Conservation (phyloP, 495 filamentous ascomycete genomes). For the Paragyromitra xinjiangensis region DNA sequence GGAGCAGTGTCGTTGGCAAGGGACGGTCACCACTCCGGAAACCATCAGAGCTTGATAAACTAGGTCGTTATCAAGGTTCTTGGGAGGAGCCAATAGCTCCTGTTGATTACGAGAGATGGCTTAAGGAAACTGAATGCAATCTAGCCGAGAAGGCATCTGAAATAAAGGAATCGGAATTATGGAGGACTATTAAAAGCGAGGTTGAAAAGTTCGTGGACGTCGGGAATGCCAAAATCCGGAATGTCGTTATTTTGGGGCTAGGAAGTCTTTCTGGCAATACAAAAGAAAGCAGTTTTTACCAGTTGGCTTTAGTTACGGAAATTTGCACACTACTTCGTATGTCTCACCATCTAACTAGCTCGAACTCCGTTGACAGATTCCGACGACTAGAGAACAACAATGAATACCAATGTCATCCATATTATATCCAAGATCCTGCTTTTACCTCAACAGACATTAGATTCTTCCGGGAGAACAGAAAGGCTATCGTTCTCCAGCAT, state of each 20-base stretch:
- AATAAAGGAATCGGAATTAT: conserved; percentile 8
- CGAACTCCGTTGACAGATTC: background rate
- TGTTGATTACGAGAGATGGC: conserved; percentile 1
- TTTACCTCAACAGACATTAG: conserved; percentile 33
- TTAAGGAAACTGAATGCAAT: background rate
- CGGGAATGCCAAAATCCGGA: background rate
- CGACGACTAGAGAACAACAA: background rate
- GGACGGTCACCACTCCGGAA: conserved; percentile 38
- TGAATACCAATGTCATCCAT: background rate
- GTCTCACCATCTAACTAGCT: background rate
- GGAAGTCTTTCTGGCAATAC: conserved; percentile 33
- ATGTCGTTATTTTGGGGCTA: conserved; percentile 38
- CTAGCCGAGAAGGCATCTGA: background rate
- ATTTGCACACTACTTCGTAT: conserved; percentile 19
- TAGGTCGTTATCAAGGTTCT: too few species aligned
- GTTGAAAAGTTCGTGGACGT: background rate
- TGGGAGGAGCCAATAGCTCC: background rate
- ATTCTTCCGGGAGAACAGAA: conserved; percentile 28
- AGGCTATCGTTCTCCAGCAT: conserved; percentile 6
- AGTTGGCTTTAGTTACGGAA: conserved; percentile 32
- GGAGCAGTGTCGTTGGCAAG: conserved; percentile 40
- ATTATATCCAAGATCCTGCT: conserved; percentile 48
- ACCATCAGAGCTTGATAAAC: conserved; percentile 4
- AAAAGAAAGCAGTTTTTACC: conserved; percentile 38
- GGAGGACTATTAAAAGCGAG: background rate